Conservation (phyloP, 805 yeast species). For the Suhomyces canberraensis region DNA sequence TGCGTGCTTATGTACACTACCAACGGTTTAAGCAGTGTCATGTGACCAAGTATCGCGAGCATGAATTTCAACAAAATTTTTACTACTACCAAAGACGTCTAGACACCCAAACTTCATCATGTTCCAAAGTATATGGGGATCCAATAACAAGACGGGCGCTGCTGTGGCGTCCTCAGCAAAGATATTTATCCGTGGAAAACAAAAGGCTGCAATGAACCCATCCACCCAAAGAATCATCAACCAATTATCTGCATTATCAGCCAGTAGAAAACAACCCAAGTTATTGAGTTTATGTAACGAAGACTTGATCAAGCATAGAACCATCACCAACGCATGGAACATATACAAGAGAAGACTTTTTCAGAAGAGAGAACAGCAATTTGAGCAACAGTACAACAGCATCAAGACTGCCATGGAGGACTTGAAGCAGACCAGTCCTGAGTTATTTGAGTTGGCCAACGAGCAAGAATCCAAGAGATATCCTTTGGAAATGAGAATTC, state of each 20-base stretch:
- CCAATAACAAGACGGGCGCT: not conserved
- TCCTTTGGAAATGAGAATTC: slow-evolving; percentile 81
- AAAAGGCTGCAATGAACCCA: slow-evolving; percentile 24
- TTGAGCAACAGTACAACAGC: slow-evolving; percentile 60
- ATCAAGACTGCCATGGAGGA: slow-evolving; percentile 73
- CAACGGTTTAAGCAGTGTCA: too few relatives aligned
- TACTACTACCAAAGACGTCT: not conserved
- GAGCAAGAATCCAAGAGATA: slow-evolving; percentile 57
- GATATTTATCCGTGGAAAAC: slow-evolving; percentile 30
- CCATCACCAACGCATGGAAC: slow-evolving; percentile 82
- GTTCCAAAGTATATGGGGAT: not conserved
- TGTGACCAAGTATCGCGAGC: not conserved
- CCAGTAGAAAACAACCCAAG: slow-evolving; percentile 84
- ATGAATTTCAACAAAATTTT: not conserved
- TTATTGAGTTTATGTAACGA: slow-evolving; percentile 71
- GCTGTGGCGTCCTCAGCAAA: not conserved
- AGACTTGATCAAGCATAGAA: slow-evolving; percentile 80
- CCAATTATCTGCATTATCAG: slow-evolving; percentile 79
- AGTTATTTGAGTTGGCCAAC: slow-evolving; percentile 62
- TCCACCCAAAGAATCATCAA: slow-evolving; percentile 44
- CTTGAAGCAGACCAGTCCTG: slow-evolving; percentile 49
- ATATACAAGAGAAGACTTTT: slow-evolving; percentile 53
- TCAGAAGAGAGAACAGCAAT: slow-evolving; percentile 34
- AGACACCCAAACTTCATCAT: not conserved
- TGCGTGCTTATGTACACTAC: too few relatives aligned